Conservation (phyloP, 2,329 filamentous ascomycete species). For the Aspergillus sergii region DNA sequence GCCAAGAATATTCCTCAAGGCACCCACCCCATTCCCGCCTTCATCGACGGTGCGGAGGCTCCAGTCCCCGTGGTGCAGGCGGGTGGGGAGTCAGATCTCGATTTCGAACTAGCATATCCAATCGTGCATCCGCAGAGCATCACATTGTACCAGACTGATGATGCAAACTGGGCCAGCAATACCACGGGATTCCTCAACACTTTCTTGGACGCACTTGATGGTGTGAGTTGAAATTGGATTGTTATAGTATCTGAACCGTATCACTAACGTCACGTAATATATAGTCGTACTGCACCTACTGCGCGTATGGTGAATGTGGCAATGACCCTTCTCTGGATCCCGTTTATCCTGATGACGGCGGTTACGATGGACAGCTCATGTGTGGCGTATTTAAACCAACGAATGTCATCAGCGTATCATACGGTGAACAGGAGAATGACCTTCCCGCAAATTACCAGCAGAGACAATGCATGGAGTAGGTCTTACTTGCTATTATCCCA, state of each 20-base stretch:
- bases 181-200: slow-evolving; percentile 9
- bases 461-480: slow-evolving; percentile 8
- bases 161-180: slow-evolving; percentile 1
- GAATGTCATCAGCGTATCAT: slow-evolving; percentile 11
- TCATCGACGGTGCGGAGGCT: slow-evolving; percentile 6
- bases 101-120: slow-evolving; percentile 10
- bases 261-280: background rate
- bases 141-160: slow-evolving; percentile 8
- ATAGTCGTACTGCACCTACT: slow-evolving; percentile 10
- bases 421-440: slow-evolving; percentile 8
- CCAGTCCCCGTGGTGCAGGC: background rate
- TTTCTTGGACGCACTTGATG: slow-evolving; percentile 11
- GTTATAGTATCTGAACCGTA: too few relatives aligned
- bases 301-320: slow-evolving; percentile 10
- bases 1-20: slow-evolving; percentile 4
- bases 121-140: slow-evolving; percentile 9
- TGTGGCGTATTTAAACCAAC: slow-evolving; percentile 11
- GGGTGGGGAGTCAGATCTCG: slow-evolving; percentile 9
- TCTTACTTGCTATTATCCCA: background rate
- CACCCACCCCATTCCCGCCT: slow-evolving; percentile 10
- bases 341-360: slow-evolving; percentile 5
- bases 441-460: slow-evolving; percentile 7
- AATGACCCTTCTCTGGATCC: slow-evolving; percentile 7
- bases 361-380: slow-evolving; percentile 8
- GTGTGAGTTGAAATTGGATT: background rate